Conservation (phyloP, 129 eudicot genomes). For the Pittosporum tobira region DNA sequence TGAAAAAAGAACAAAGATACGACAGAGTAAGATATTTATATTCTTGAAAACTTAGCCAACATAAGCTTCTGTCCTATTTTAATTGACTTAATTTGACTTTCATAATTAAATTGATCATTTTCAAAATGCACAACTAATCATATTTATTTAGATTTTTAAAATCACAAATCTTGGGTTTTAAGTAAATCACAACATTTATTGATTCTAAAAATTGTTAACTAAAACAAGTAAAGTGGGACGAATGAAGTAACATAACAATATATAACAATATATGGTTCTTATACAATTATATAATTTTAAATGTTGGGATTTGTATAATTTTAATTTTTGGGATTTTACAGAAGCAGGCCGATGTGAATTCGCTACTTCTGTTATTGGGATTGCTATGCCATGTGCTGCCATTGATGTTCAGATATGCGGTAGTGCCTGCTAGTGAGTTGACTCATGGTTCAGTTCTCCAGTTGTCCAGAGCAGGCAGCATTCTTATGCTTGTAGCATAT, state of each 20-base stretch:
- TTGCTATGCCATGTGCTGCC: slow-evolving; percentile 71
- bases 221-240: too few species aligned
- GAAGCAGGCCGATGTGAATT: slow-evolving; percentile 79
- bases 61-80: too few species aligned
- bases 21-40: slow-evolving; percentile 54
- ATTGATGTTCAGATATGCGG: slow-evolving; percentile 34
- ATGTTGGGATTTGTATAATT: not conserved
- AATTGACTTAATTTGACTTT: too few species aligned
- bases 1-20: slow-evolving; percentile 53
- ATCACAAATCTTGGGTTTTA: too few species aligned
- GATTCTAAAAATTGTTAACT: too few species aligned
- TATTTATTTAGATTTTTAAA: too few species aligned
- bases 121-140: too few species aligned
- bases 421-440: not conserved
- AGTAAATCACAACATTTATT: too few species aligned
- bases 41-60: not conserved
- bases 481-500: slow-evolving; percentile 69
- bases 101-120: too few species aligned
- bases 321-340: slow-evolving; percentile 14
- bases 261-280: too few species aligned
- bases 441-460: slow-evolving; percentile 23
- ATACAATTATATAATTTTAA: too few species aligned
- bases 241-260: too few species aligned
- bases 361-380: slow-evolving; percentile 53
- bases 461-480: slow-evolving; percentile 61